These are phyloP conservation scores for Magnusiomyces sp. DNA, from an alignment of 1,139 yeast genomes.

Conservation along the genomic window DNA sequence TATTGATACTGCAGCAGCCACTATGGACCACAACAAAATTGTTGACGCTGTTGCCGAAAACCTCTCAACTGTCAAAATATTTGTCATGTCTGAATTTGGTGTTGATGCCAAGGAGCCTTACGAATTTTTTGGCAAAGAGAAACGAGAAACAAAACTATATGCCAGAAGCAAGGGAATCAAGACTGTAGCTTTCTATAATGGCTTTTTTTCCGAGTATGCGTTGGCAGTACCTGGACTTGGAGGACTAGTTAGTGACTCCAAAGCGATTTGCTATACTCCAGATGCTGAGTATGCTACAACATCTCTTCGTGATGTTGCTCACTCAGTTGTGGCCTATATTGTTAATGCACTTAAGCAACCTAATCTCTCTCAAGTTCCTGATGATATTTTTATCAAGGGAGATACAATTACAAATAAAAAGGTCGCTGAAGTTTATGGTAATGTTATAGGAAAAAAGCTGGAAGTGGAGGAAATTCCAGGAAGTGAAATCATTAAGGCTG, in stretches of 20 bases:
- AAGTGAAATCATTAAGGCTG: conserved; percentile 4
- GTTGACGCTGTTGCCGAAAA: conserved; percentile 32
- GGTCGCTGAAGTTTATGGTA: conserved; percentile 37
- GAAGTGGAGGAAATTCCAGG: conserved; percentile 18
- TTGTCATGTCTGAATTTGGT: conserved; percentile 60
- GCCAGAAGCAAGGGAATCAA: conserved; percentile 42
- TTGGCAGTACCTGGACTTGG: conserved; percentile 22
- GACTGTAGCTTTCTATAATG: conserved; percentile 41
- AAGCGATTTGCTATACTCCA: conserved; percentile 30
- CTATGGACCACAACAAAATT: conserved; percentile 27
- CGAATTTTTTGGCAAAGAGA: conserved; percentile 27
- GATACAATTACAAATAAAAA: conserved; percentile 36
- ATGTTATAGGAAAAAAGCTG: conserved; percentile 37
- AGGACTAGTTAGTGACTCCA: conserved; percentile 27
- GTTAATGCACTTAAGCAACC: conserved; percentile 39
- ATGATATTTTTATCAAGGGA: conserved; percentile 38
- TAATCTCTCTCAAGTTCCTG: conserved; percentile 37
- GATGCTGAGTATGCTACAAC: conserved; percentile 33
- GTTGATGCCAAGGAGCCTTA: conserved; percentile 32
- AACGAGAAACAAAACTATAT: conserved; percentile 35
- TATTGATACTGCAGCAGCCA: conserved; percentile 37
- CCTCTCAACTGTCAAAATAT: conserved; percentile 39
- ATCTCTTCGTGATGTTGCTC: conserved; percentile 26
- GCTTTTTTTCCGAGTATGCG: conserved; percentile 37
- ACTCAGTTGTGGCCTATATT: too few species aligned